A percentile compares a stretch with the other conserved stretches of the same genome.
phyloP scores from a whole-genome alignment of 2,329 filamentous ascomycete genomes.

The Metarhizium humberi region DNA sequence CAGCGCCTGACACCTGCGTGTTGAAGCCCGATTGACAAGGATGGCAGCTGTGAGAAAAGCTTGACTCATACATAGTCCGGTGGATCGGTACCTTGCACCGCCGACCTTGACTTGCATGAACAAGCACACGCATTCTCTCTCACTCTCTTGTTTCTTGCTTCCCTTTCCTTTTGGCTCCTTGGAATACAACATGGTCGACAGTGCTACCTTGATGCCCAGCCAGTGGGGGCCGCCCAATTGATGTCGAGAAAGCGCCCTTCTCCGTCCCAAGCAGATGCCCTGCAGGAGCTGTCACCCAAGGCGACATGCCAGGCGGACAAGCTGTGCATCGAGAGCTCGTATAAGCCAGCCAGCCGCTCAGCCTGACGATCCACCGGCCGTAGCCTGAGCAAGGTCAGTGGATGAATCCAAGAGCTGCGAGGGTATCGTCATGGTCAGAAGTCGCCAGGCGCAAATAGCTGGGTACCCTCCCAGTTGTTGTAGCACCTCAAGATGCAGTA shows the following conservation, averaged over 20 bases:
- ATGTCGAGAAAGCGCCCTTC: too few species aligned
- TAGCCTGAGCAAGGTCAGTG: neutral
- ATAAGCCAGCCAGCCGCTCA: neutral
- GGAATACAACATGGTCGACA: neutral
- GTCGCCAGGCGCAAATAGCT: neutral
- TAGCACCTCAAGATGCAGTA: neutral
- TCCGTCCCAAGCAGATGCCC: neutral
- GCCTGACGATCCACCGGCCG: neutral
- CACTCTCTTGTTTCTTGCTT: neutral
- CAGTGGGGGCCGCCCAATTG: neutral
- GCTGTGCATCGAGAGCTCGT: neutral
- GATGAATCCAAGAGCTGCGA: neutral
- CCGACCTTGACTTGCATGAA: constrained; percentile 2
- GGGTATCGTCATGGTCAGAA: neutral
- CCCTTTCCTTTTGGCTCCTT: neutral
- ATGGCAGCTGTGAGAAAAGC: neutral
- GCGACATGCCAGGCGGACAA: neutral
- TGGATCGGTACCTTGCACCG: constrained; percentile 5
- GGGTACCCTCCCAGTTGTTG: neutral
- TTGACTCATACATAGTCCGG: neutral
- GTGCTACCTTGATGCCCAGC: constrained; percentile 4
- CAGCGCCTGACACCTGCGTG: constrained; percentile 2
- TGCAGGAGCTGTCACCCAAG: neutral
- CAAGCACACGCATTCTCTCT: neutral
- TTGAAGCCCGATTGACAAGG: constrained; percentile 5